phyloP scores from a whole-genome alignment of 495 filamentous ascomycete genomes.

The Poronia punctata region DNA sequence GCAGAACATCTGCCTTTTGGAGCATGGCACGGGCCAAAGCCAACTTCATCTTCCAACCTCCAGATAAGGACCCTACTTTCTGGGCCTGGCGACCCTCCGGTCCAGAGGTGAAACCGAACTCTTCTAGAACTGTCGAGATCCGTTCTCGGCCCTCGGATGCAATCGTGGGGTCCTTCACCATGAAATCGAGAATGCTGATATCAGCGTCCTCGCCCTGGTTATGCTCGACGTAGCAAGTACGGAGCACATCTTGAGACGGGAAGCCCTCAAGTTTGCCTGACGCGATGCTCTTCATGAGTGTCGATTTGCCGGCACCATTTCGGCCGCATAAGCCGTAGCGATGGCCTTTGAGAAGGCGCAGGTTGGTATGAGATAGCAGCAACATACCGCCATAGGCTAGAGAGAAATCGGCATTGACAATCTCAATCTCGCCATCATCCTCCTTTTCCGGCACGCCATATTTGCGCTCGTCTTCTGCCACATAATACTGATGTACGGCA shows the following conservation, averaged over 20 bases:
- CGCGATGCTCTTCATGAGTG: slow-evolving; percentile 94
- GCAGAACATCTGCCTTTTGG: slow-evolving; percentile 85
- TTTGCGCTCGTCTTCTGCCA: slow-evolving; percentile 78
- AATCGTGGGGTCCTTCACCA: slow-evolving; percentile 75
- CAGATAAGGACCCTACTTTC: slow-evolving; percentile 89
- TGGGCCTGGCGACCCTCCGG: slow-evolving; percentile 82
- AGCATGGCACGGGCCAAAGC: slow-evolving; percentile 96
- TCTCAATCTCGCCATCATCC: slow-evolving; percentile 78
- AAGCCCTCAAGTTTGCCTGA: slow-evolving; percentile 95
- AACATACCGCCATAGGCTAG: slow-evolving; percentile 98
- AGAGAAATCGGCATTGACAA: slow-evolving; percentile 97
- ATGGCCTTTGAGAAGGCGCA: slow-evolving; percentile 89
- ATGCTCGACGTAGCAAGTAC: slow-evolving; percentile 98
- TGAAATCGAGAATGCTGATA: slow-evolving; percentile 88
- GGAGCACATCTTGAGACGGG: slow-evolving; percentile 79
- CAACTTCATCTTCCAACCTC: slow-evolving; percentile 99
- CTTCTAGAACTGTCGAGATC: slow-evolving; percentile 73
- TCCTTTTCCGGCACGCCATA: slow-evolving; percentile 78
- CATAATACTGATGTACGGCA: slow-evolving; percentile 60
- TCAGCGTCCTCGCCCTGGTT: slow-evolving; percentile 97
- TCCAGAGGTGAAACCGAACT: slow-evolving; percentile 89
- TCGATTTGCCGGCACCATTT: slow-evolving; percentile 97
- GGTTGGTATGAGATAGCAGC: slow-evolving; percentile 90
- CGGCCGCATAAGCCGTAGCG: slow-evolving; percentile 94
- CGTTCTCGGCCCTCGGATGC: slow-evolving; percentile 66